These are phyloP conservation scores for Candida sp. DNA, from an alignment of 1,139 yeast genomes.

Conservation along the genomic window DNA sequence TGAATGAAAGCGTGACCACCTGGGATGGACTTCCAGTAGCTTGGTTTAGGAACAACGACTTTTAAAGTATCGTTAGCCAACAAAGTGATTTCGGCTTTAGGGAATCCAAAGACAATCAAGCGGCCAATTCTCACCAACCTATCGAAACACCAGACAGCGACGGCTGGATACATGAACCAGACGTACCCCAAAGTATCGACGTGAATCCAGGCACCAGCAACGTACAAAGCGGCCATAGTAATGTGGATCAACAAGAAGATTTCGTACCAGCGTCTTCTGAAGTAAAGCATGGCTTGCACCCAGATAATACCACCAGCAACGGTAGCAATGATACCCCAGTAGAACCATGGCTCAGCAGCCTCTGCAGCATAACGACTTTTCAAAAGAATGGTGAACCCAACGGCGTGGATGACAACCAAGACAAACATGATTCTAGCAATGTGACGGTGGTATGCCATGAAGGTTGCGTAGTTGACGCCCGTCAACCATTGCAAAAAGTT, in stretches of 20 bases:
- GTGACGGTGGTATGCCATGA: conserved; percentile 42
- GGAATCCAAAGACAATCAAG: conserved; percentile 41
- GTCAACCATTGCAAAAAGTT: conserved; percentile 46
- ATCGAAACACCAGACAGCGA: conserved; percentile 50
- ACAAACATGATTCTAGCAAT: conserved; percentile 33
- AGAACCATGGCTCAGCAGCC: conserved; percentile 24
- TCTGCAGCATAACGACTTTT: conserved; percentile 4
- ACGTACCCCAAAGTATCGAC: conserved; percentile 42
- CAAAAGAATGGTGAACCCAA: conserved; percentile 36
- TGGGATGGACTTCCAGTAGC: conserved; percentile 43
- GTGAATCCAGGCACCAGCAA: conserved; percentile 48
- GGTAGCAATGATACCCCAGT: conserved; percentile 36
- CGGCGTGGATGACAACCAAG: conserved; percentile 37
- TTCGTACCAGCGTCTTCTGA: conserved; percentile 50
- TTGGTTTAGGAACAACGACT: conserved; percentile 43
- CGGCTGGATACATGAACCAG: conserved; percentile 39
- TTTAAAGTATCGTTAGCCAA: conserved; percentile 43
- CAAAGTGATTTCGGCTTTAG: conserved; percentile 35
- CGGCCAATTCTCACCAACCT: conserved; percentile 38
- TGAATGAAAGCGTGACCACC: conserved; percentile 58
- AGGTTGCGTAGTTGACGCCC: conserved; percentile 39
- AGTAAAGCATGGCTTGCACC: conserved; percentile 39
- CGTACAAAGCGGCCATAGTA: conserved; percentile 40
- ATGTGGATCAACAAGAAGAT: conserved; percentile 45
- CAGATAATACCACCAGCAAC: conserved; percentile 37